Percentiles rank a stretch among this genome's conserved stretches.
Conservation (phyloP, 2,329 filamentous ascomycete genomes). For the Neurospora sp. region DNA sequence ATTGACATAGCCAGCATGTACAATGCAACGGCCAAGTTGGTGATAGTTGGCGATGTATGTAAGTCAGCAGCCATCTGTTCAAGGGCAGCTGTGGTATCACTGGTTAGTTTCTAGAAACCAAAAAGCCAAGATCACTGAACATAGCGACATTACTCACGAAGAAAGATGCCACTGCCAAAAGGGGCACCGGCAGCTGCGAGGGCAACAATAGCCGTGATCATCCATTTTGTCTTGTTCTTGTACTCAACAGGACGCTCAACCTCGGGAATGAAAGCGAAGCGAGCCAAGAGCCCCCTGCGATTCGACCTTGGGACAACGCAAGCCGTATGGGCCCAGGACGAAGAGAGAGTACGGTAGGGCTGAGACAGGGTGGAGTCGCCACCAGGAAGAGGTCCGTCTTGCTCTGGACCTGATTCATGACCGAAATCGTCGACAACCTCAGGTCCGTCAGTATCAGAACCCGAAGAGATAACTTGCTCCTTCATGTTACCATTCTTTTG, state of each 20-base stretch:
- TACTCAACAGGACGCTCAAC: slow-evolving; percentile 70
- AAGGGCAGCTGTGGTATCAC: slow-evolving; percentile 49
- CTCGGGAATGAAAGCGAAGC: slow-evolving; percentile 65
- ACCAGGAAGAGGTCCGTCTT: neutral
- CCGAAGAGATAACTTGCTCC: neutral
- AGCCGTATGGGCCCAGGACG: slow-evolving; percentile 29
- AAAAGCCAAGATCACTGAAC: neutral
- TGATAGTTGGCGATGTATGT: slow-evolving; percentile 50
- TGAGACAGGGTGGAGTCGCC: neutral
- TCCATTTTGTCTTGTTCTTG: slow-evolving; percentile 67
- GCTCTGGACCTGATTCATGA: neutral
- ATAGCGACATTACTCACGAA: slow-evolving; percentile 45
- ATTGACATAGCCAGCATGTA: slow-evolving; percentile 80
- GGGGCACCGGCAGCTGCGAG: slow-evolving; percentile 69
- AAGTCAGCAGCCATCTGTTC: slow-evolving; percentile 53
- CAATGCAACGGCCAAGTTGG: slow-evolving; percentile 66
- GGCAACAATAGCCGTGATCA: slow-evolving; percentile 68
- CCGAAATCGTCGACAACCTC: neutral
- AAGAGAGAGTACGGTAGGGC: slow-evolving; percentile 12
- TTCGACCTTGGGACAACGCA: slow-evolving; percentile 32
- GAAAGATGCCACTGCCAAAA: slow-evolving; percentile 75
- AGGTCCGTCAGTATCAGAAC: neutral
- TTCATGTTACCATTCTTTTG: neutral
- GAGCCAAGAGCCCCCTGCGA: slow-evolving; percentile 63
- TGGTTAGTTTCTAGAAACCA: neutral